phyloP scores from a whole-genome alignment of 129 eudicot genomes.

The Lactuca sativa region DNA sequence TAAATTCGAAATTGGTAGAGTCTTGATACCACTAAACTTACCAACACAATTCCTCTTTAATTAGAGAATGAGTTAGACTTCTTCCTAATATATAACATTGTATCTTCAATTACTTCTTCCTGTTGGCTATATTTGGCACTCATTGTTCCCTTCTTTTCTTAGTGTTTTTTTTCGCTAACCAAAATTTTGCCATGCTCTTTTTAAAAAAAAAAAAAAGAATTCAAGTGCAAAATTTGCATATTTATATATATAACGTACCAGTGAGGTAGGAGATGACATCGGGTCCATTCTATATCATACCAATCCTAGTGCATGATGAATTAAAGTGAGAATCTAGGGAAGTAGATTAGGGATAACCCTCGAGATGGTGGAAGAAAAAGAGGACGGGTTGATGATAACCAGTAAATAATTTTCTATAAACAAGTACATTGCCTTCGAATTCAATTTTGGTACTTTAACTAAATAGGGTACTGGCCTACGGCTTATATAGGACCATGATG shows the following conservation, averaged over 20 bases:
- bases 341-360: conserved; percentile 36
- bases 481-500: conserved; percentile 24
- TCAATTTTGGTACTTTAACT: conserved; percentile 26
- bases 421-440: conserved; percentile 28
- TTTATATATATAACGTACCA: background rate
- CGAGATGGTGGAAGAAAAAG: conserved; percentile 25
- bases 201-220: background rate
- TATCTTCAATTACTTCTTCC: background rate
- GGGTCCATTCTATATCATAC: conserved; percentile 31
- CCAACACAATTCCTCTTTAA: background rate
- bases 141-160: conserved; percentile 4
- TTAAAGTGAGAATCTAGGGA: conserved; percentile 34
- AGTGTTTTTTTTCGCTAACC: background rate
- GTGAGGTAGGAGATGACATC: conserved; percentile 18
- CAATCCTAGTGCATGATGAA: conserved; percentile 29
- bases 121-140: conserved; percentile 6
- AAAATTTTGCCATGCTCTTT: background rate
- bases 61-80: background rate
- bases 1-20: no score
- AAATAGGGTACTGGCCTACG: conserved; percentile 23
- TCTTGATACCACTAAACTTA: no score
- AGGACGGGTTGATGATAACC: conserved; percentile 11
- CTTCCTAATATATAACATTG: background rate
- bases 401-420: conserved; percentile 18
- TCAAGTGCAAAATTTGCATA: background rate